These are phyloP conservation scores for Microbotryomycetes sp. DNA, from an alignment of 1,284 basidiomycete species.

Conservation along the genomic window DNA sequence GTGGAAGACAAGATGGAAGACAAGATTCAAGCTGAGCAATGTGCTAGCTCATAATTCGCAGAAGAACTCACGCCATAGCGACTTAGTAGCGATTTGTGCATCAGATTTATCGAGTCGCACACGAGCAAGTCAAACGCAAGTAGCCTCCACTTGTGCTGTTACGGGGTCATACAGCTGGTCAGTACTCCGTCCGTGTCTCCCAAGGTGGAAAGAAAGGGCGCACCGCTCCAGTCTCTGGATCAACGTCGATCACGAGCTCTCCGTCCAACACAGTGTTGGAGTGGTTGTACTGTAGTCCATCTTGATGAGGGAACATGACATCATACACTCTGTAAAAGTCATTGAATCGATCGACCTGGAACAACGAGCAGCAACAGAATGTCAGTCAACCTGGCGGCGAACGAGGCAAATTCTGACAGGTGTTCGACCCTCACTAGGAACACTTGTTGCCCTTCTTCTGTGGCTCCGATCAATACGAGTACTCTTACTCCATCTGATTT, in stretches of 20 bases:
- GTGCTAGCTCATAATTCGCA: not conserved
- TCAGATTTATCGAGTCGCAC: conserved; percentile 76
- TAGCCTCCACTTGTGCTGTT: conserved; percentile 49
- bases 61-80: conserved; percentile 72
- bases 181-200: not conserved
- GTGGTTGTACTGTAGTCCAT: conserved; percentile 54
- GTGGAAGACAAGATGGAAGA: not conserved
- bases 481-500: conserved; percentile 98
- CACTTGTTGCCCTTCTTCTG: conserved; percentile 57
- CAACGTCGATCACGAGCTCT: conserved; percentile 86
- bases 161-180: not conserved
- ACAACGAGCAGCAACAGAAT: not conserved
- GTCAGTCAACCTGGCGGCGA: conserved; percentile 9
- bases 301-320: conserved; percentile 82
- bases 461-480: conserved; percentile 66
- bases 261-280: conserved; percentile 84
- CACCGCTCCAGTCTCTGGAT: conserved; percentile 64
- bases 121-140: conserved; percentile 93
- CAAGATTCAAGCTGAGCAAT: not conserved
- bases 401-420: conserved; percentile 1
- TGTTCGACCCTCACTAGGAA: conserved; percentile 64
- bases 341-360: conserved; percentile 91
- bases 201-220: conserved; percentile 33
- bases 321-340: conserved; percentile 66
- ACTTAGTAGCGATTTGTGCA: conserved; percentile 71